These are phyloP conservation scores for Pyronema omphalodes DNA, from an alignment of 495 filamentous ascomycete species.

Conservation along the genomic window DNA sequence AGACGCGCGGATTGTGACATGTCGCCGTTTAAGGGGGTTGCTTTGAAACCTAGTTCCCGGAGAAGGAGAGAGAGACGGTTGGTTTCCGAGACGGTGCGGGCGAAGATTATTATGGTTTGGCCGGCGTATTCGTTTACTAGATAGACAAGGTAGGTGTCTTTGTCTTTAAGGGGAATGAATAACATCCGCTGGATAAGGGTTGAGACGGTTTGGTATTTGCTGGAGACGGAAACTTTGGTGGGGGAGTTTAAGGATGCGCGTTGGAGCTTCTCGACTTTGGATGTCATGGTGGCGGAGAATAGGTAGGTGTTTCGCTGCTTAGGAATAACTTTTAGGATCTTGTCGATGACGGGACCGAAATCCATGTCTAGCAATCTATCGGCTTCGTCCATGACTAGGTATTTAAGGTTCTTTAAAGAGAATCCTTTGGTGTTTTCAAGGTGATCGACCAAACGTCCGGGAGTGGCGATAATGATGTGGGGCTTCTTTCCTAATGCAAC, in stretches of 20 bases:
- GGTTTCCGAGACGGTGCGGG: slow-evolving; percentile 79
- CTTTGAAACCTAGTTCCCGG: slow-evolving; percentile 59
- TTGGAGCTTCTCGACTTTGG: slow-evolving; percentile 80
- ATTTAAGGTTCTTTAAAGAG: slow-evolving; percentile 89
- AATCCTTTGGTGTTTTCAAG: slow-evolving; percentile 87
- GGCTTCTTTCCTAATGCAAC: slow-evolving; percentile 97
- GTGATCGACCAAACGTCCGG: slow-evolving; percentile 96
- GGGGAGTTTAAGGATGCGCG: slow-evolving; percentile 71
- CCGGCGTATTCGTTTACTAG: slow-evolving; percentile 70
- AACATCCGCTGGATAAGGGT: slow-evolving; percentile 67
- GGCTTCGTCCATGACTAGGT: slow-evolving; percentile 95
- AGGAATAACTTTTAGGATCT: slow-evolving; percentile 78
- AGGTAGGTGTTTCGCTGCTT: slow-evolving; percentile 66
- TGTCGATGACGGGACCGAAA: slow-evolving; percentile 81
- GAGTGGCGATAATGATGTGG: slow-evolving; percentile 90
- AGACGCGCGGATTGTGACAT: slow-evolving; percentile 69
- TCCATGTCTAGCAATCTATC: slow-evolving; percentile 84
- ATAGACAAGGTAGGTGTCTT: slow-evolving; percentile 77
- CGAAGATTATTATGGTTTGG: slow-evolving; percentile 75
- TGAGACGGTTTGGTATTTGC: slow-evolving; percentile 73
- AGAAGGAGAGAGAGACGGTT: slow-evolving; percentile 69
- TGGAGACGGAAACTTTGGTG: slow-evolving; percentile 51
- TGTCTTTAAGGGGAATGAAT: slow-evolving; percentile 74
- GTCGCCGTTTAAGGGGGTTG: slow-evolving; percentile 82
- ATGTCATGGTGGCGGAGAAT: slow-evolving; percentile 85